A percentile compares a stretch with the other conserved stretches of the same genome.
Evolutionary conservation across 345 rosid genomes (phyloP).

Genomic region (Moricandia arvensis): DNA sequence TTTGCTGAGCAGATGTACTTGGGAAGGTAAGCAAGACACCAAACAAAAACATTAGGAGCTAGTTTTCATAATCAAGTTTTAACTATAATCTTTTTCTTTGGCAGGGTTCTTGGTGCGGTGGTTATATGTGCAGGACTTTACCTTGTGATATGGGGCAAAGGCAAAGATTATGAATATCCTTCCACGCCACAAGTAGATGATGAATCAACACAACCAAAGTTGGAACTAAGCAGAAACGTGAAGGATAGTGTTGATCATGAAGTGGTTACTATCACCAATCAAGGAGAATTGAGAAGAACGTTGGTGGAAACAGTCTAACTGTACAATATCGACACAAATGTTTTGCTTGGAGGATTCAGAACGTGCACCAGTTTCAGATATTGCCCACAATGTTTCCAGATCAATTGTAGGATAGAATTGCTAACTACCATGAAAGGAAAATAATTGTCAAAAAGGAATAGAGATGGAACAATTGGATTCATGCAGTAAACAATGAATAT

Average conservation of each 20-base stretch:
- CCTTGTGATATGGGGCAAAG: conserved; percentile 88
- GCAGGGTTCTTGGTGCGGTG: conserved; percentile 77
- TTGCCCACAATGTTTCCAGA: conserved; percentile 1
- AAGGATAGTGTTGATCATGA: conserved; percentile 35
- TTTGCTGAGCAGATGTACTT: conserved; percentile 74
- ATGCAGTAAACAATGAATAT: conserved; percentile 3
- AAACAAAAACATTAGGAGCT: not conserved
- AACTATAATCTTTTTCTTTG: conserved; percentile 32
- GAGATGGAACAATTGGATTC: not conserved
- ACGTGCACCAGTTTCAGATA: not conserved
- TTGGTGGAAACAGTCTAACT: conserved; percentile 6
- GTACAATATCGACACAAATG: not conserved
- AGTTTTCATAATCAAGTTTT: no score
- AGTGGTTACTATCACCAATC: conserved; percentile 29
- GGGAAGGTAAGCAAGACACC: conserved; percentile 61
- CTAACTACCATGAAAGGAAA: conserved; percentile 3
- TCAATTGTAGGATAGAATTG: not conserved
- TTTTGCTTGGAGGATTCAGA: not conserved
- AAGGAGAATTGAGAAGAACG: conserved; percentile 27
- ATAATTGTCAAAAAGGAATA: not conserved
- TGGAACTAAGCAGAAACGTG: conserved; percentile 13
- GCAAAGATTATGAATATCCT: conserved; percentile 53
- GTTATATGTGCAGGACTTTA: conserved; percentile 73
- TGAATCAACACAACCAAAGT: conserved; percentile 33
- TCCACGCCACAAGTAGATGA: conserved; percentile 8